Percentiles rank a stretch among this genome's conserved stretches.
phyloP scores from a whole-genome alignment of 495 filamentous ascomycete species.

The Astrocystis sublimbata region DNA sequence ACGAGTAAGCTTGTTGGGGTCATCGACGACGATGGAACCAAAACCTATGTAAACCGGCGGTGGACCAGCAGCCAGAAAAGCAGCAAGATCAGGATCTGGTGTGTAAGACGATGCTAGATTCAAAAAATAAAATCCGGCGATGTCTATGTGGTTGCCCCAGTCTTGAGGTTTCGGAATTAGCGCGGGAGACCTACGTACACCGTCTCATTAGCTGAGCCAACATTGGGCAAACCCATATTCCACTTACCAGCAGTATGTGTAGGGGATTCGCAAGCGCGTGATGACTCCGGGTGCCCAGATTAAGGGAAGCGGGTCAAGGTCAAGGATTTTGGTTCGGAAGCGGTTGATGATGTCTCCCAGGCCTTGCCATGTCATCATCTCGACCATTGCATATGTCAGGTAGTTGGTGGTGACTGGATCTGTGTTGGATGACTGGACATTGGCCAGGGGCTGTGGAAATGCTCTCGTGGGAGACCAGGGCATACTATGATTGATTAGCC shows the following conservation, averaged over 20 bases:
- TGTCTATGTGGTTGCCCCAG: conserved; percentile 69
- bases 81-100: conserved; percentile 60
- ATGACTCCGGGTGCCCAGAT: conserved; percentile 67
- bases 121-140: conserved; percentile 76
- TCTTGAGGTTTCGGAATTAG: conserved; percentile 78
- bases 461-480: conserved; percentile 68
- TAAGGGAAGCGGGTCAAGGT: conserved; percentile 65
- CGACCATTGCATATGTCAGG: conserved; percentile 71
- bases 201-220: conserved; percentile 40
- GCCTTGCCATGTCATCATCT: conserved; percentile 81
- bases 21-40: conserved; percentile 78
- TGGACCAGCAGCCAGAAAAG: conserved; percentile 65
- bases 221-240: background rate
- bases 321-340: conserved; percentile 65
- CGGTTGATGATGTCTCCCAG: conserved; percentile 75
- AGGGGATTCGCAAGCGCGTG: conserved; percentile 66
- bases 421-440: conserved; percentile 62
- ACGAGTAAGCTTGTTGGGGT: conserved; percentile 65
- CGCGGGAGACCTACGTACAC: conserved; percentile 56
- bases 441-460: conserved; percentile 73
- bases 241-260: conserved; percentile 74
- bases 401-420: conserved; percentile 66
- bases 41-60: conserved; percentile 82
- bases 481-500: conserved; percentile 52
- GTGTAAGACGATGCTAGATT: conserved; percentile 63